Evolutionary conservation across 352 stramenopile species (phyloP).

Genomic region (Globisporangium uncinulatum): DNA sequence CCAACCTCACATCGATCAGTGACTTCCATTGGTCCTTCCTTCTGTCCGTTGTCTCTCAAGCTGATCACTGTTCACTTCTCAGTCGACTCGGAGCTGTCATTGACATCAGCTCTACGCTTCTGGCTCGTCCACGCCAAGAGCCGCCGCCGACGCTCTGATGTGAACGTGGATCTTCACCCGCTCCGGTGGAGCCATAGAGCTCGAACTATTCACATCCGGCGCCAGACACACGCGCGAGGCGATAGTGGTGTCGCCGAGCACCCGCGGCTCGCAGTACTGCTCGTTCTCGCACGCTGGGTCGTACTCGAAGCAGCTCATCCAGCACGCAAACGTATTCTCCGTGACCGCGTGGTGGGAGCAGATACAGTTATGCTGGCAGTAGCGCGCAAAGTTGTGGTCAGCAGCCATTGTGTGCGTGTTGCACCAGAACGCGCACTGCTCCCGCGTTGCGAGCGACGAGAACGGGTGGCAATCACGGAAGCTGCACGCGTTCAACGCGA

Average conservation of each 20-base stretch:
- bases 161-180: not conserved
- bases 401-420: constrained; percentile 21
- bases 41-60: too few species aligned
- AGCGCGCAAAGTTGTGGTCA: constrained; percentile 10
- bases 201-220: not conserved
- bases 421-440: constrained; percentile 30
- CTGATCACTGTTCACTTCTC: too few species aligned
- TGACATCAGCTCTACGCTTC: too few species aligned
- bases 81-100: too few species aligned
- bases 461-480: constrained; percentile 26
- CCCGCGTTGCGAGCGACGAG: constrained; percentile 11
- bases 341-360: constrained; percentile 21
- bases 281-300: constrained; percentile 1
- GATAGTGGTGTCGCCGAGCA: constrained; percentile 1
- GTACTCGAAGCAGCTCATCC: constrained; percentile 34
- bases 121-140: not conserved
- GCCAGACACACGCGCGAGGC: not conserved
- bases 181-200: not conserved
- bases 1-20: too few species aligned
- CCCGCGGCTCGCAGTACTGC: constrained; percentile 5
- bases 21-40: too few species aligned
- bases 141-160: not conserved
- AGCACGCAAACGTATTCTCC: constrained; percentile 24
- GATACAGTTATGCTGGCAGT: constrained; percentile 24
- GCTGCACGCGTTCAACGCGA: constrained; percentile 18